Evolutionary conservation across 768 basidiomycete species (phyloP).

Genomic region (Rhizopogon rudus): DNA sequence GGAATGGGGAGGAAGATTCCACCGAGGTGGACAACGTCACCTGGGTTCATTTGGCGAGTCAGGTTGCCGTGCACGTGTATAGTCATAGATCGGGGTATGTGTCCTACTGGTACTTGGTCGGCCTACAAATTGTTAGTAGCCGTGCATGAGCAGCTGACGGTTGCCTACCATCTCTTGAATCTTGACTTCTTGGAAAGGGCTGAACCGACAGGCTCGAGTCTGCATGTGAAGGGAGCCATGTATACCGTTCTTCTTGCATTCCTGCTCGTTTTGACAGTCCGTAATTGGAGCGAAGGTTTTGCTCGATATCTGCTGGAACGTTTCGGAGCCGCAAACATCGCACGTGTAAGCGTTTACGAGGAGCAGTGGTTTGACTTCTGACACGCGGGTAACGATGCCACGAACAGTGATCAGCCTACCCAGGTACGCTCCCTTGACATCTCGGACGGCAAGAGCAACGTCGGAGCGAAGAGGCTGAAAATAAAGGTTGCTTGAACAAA

Average conservation of each 20-base stretch:
- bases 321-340: slow-evolving; percentile 96
- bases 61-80: slow-evolving; percentile 89
- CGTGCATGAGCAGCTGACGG: not conserved
- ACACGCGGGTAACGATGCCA: slow-evolving; percentile 97
- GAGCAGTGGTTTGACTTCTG: slow-evolving; percentile 96
- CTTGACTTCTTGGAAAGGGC: slow-evolving; percentile 97
- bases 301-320: slow-evolving; percentile 93
- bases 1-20: slow-evolving; percentile 97
- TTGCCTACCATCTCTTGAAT: slow-evolving; percentile 92
- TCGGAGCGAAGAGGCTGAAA: slow-evolving; percentile 83
- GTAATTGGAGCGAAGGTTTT: slow-evolving; percentile 87
- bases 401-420: slow-evolving; percentile 94
- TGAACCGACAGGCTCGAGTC: slow-evolving; percentile 94
- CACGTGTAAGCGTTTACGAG: slow-evolving; percentile 98
- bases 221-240: slow-evolving; percentile 97
- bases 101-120: slow-evolving; percentile 98
- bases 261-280: slow-evolving; percentile 82
- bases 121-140: slow-evolving; percentile 45
- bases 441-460: slow-evolving; percentile 80
- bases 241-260: slow-evolving; percentile 82
- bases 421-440: slow-evolving; percentile 82
- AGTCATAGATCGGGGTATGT: slow-evolving; percentile 98
- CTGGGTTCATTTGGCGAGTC: slow-evolving; percentile 89
- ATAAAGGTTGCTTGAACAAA: slow-evolving; percentile 75
- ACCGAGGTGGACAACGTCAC: slow-evolving; percentile 93